Percentiles rank a stretch among this genome's conserved stretches.
phyloP scores from a whole-genome alignment of 2,329 filamentous ascomycete genomes.

The Aspergillus costaricaensis region DNA sequence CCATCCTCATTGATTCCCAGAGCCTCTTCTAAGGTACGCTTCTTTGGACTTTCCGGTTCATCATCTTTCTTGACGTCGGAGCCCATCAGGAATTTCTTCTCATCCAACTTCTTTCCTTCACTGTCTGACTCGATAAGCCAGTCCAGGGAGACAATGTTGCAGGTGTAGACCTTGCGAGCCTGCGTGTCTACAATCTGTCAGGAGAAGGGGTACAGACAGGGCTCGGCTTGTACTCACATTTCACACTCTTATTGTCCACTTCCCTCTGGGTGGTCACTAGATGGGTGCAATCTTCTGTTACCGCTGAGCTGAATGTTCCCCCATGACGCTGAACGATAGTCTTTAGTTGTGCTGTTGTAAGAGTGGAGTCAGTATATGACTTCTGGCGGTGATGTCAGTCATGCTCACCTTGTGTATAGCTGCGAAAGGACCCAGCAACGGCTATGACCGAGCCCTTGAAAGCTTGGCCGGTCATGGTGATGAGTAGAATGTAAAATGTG shows the following conservation, averaged over 20 bases:
- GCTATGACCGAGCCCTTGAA: constrained; percentile 49
- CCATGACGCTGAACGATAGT: constrained; percentile 36
- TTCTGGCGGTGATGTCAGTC: background rate
- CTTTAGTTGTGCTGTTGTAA: constrained; percentile 16
- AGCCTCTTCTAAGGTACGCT: constrained; percentile 25
- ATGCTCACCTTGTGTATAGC: constrained; percentile 51
- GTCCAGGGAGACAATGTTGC: constrained; percentile 59
- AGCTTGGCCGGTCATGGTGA: constrained; percentile 13
- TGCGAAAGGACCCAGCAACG: constrained; percentile 62
- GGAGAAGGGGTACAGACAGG: constrained; percentile 45
- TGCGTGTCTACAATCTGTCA: constrained; percentile 38
- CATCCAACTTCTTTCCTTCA: constrained; percentile 43
- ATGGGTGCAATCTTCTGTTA: constrained; percentile 40
- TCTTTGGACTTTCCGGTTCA: constrained; percentile 35
- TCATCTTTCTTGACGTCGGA: constrained; percentile 15
- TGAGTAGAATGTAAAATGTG: background rate
- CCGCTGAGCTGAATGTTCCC: constrained; percentile 34
- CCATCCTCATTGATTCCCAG: constrained; percentile 27
- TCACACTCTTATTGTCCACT: constrained; percentile 37
- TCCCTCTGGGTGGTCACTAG: constrained; percentile 41
- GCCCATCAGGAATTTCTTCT: constrained; percentile 40
- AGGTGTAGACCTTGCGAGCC: constrained; percentile 48
- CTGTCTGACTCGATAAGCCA: constrained; percentile 64
- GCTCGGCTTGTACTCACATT: constrained; percentile 33
- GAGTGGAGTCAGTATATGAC: constrained; percentile 4